phyloP scores from a whole-genome alignment of 805 yeast genomes.

The Starmerella bombi region DNA sequence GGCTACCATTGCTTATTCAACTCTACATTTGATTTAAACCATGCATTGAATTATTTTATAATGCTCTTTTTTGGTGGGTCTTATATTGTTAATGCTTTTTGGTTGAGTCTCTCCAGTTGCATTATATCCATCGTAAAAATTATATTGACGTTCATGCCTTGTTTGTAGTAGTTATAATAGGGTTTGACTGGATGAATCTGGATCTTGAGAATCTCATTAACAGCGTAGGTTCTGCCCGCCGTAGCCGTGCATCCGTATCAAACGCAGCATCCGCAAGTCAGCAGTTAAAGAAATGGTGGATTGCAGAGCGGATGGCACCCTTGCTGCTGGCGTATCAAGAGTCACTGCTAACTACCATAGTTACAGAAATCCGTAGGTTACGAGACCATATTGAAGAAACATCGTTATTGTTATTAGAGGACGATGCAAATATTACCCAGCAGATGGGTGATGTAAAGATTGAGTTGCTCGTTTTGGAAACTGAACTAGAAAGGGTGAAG shows the following conservation, averaged over 20 bases:
- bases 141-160: too few relatives aligned
- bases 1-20: too few relatives aligned
- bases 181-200: constrained; percentile 13
- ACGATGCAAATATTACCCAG: constrained; percentile 1
- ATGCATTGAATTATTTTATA: too few relatives aligned
- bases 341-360: constrained; percentile 42
- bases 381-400: constrained; percentile 65
- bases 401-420: constrained; percentile 58
- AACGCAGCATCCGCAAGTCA: constrained; percentile 12
- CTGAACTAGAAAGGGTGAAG: constrained; percentile 78
- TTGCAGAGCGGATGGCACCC: constrained; percentile 74
- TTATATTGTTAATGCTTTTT: too few relatives aligned
- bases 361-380: constrained; percentile 49
- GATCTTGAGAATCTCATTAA: constrained; percentile 47
- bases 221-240: constrained; percentile 41
- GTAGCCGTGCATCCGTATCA: background rate
- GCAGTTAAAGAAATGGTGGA: constrained; percentile 51
- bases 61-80: too few relatives aligned
- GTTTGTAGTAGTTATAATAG: too few relatives aligned
- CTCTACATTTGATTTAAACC: too few relatives aligned
- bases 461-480: constrained; percentile 72
- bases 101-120: too few relatives aligned
- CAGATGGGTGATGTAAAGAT: constrained; percentile 46
- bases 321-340: constrained; percentile 68
- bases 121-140: too few relatives aligned